Conservation (phyloP, 345 rosid genomes). For the Eucalyptus sp. region DNA sequence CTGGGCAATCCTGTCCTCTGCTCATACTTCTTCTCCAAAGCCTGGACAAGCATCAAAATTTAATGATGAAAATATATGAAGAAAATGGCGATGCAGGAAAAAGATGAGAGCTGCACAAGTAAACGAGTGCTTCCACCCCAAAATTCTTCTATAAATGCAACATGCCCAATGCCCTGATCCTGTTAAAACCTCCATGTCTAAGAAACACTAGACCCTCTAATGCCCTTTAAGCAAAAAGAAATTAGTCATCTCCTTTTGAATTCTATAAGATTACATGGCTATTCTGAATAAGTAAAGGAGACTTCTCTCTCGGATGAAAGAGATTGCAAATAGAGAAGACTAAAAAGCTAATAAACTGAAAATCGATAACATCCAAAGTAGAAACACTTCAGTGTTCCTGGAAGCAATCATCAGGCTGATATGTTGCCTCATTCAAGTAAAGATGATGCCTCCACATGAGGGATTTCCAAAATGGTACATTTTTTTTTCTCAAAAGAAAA, state of each 20-base stretch:
- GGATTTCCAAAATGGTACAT: not conserved
- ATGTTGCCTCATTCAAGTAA: not conserved
- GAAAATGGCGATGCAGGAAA: not conserved
- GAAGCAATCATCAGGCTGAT: not conserved
- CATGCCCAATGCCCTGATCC: not conserved
- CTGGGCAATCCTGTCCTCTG: constrained; percentile 61
- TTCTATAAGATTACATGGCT: not conserved
- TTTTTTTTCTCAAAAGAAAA: not conserved
- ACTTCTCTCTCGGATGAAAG: not conserved
- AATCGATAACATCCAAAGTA: not conserved
- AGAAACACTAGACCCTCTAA: not conserved
- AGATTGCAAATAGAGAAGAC: not conserved
- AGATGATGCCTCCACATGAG: not conserved
- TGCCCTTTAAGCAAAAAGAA: not conserved
- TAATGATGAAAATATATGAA: not conserved
- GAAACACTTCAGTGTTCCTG: not conserved
- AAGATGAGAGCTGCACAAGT: not conserved
- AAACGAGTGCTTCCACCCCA: not conserved
- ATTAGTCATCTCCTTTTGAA: not conserved
- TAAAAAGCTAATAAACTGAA: not conserved
- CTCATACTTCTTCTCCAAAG: constrained; percentile 75
- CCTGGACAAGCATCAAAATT: constrained; percentile 17
- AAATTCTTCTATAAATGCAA: not conserved
- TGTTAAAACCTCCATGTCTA: not conserved
- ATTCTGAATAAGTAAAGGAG: not conserved